Evolutionary conservation across 345 rosid species (phyloP).

Genomic region (Salix viminalis): DNA sequence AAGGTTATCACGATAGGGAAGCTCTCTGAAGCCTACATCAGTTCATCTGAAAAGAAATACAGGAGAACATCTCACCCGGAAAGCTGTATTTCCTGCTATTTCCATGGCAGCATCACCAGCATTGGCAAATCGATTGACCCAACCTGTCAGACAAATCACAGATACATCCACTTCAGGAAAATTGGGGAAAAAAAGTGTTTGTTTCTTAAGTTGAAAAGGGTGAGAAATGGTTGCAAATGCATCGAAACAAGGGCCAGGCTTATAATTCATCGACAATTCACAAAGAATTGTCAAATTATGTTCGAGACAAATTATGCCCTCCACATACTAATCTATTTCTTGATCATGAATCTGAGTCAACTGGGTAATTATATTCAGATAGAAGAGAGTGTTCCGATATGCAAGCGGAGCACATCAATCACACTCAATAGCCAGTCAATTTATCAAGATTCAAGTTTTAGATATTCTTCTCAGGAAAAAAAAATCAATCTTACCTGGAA

Average conservation of each 20-base stretch:
- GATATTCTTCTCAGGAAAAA: background rate
- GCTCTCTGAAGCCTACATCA: background rate
- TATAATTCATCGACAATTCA: background rate
- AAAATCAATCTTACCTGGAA: conserved; percentile 56
- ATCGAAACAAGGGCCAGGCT: background rate
- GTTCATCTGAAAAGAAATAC: background rate
- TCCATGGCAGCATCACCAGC: conserved; percentile 90
- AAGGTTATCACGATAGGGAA: background rate
- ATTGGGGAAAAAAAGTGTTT: background rate
- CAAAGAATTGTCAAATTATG: no score
- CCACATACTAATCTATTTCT: background rate
- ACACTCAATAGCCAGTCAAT: background rate
- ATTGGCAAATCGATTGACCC: conserved; percentile 97
- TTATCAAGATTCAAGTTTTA: background rate
- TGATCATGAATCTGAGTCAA: background rate
- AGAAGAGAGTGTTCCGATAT: background rate
- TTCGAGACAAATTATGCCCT: background rate
- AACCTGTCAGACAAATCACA: conserved; percentile 51
- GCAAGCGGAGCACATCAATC: background rate
- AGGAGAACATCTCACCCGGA: conserved; percentile 46
- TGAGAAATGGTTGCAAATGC: background rate
- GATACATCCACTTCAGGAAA: background rate
- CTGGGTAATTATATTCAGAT: background rate
- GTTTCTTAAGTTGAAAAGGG: background rate
- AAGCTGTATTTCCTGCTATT: conserved; percentile 83